phyloP scores from a whole-genome alignment of 2,329 filamentous ascomycete genomes.

The Fusarium goolgardi region DNA sequence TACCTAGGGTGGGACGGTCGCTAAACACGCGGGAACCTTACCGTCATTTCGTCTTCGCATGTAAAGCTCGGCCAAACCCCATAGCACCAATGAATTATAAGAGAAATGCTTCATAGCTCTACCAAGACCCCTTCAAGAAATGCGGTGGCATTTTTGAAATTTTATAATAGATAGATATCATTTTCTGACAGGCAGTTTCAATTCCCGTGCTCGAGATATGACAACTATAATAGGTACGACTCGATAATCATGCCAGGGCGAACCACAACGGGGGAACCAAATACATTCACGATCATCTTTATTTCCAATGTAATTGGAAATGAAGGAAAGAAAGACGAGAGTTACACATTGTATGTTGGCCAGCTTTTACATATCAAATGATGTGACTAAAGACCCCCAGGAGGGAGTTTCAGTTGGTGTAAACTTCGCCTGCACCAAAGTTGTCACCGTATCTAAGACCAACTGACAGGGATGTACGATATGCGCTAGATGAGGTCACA shows the following conservation, averaged over 20 bases:
- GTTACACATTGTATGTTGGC: no score
- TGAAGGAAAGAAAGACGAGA: not conserved
- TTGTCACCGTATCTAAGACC: not conserved
- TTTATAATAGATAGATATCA: not conserved
- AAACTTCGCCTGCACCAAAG: not conserved
- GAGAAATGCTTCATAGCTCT: not conserved
- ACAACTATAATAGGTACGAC: not conserved
- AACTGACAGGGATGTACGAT: constrained; percentile 20
- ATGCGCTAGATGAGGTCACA: constrained; percentile 41
- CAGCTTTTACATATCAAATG: not conserved
- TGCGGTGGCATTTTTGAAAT: not conserved
- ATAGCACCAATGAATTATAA: not conserved
- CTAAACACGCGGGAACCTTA: constrained; percentile 1
- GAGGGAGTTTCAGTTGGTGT: not conserved
- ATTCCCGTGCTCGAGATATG: not conserved
- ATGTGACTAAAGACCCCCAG: not conserved
- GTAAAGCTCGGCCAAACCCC: not conserved
- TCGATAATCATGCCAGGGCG: not conserved
- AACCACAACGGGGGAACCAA: not conserved
- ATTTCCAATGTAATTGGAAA: not conserved
- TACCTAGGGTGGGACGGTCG: not conserved
- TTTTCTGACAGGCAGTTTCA: not conserved
- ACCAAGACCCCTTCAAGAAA: not conserved
- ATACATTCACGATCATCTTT: not conserved
- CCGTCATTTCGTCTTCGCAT: not conserved